These are phyloP conservation scores for Anacardium occidentale DNA, from an alignment of 345 rosid genomes.

Conservation along the genomic window DNA sequence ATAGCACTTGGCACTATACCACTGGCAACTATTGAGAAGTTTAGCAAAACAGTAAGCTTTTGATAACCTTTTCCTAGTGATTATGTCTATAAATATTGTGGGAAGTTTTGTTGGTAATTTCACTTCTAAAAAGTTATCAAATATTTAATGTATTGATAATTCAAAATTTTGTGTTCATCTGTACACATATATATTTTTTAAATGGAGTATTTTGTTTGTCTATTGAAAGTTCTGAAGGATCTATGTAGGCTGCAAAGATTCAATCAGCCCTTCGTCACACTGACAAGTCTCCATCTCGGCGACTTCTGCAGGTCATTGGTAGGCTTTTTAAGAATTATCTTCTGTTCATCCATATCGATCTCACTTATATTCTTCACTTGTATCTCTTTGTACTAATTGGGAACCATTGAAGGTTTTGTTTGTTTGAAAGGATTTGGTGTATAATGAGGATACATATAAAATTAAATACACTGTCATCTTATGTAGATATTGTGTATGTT, in stretches of 20 bases:
- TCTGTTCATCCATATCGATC: background rate
- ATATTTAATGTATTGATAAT: constrained; percentile 2
- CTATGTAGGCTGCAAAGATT: constrained; percentile 53
- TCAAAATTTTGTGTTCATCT: background rate
- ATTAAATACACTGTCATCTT: background rate
- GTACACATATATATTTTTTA: background rate
- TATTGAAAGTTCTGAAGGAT: constrained; percentile 22
- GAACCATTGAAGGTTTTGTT: background rate
- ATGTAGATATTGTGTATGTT: background rate
- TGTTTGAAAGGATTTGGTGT: background rate
- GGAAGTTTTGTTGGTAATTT: background rate
- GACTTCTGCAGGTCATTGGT: constrained; percentile 92
- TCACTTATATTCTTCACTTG: background rate
- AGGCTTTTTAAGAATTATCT: constrained; percentile 21
- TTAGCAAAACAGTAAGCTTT: constrained; percentile 73
- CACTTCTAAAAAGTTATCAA: background rate
- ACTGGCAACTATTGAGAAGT: constrained; percentile 81
- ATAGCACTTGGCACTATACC: constrained; percentile 86
- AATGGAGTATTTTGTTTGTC: background rate
- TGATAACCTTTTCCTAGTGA: background rate
- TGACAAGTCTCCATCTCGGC: constrained; percentile 59
- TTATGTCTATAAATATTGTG: constrained; percentile 16
- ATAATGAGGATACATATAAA: background rate
- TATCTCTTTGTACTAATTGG: background rate
- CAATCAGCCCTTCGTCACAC: constrained; percentile 58